Base-by-base conservation (phyloP, 164 flowering plant genomes). In the Stephania yunnanensis region DNA sequence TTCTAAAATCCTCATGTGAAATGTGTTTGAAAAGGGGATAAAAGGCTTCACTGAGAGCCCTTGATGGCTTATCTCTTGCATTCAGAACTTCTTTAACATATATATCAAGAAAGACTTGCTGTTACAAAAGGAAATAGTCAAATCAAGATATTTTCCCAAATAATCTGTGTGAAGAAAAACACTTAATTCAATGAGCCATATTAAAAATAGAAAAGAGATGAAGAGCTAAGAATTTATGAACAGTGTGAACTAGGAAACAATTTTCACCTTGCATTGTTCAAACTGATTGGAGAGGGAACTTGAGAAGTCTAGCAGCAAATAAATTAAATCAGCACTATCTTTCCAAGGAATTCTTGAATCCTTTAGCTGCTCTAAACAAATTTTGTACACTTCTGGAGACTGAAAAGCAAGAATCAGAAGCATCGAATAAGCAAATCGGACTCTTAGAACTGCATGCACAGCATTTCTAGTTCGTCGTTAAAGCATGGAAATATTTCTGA, bases 1-100 rank as follows among this genome's bases (percentile, higher is more conserved):
- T 88, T 75, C 81, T 89, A 72, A 96, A 90, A 82, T 96, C 97
- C 66, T 96, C 99, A 83, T 92, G 99, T 3, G 81, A 78, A 82
- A 94, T 75, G 77, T 73, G 83, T 71, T 44, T 75, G 77, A 91
- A 90, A 73, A 96, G 88, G 63, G 97, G 90, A 58, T 52, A 55
- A 84, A 94, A 96, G 46, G 93, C 91, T 78, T 94, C 93, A 81
- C 92, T 89, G 36, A 94, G 91, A 31, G 73, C 83, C 81, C 83
- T 84, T 73, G 83, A 46, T 65, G 95, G 99, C 83, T 89, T 91
- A 77, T 92, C 97, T 78, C 79, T 89, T 44, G 97, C 92, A 86
- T 83, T 94, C 36, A 96, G 81, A 81, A 94, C 90, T 67, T 86
- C 83, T 80, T 87, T 90, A 44, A 89, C 87, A 86, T 91, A 96